Percentiles rank a stretch among this genome's conserved stretches.
phyloP scores from a whole-genome alignment of 208 protist species.

The Tritrichomonas foetus region DNA sequence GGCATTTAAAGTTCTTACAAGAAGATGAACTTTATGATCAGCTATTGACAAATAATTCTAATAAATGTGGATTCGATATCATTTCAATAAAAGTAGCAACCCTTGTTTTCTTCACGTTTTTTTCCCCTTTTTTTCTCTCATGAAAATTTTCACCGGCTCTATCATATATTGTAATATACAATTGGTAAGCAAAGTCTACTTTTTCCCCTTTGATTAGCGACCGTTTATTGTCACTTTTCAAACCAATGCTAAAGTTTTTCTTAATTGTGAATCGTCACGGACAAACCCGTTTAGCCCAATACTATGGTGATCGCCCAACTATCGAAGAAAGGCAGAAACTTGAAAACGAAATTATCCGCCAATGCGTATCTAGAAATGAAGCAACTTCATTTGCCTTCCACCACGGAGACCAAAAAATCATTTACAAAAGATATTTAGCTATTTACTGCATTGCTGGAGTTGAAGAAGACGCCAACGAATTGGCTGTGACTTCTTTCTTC shows the following conservation, averaged over 20 bases:
- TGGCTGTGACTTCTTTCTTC: background rate
- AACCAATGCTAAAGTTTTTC: slow-evolving; percentile 40
- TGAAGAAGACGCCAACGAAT: slow-evolving; percentile 32
- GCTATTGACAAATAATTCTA: too few species aligned
- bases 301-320: background rate
- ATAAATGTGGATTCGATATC: too few species aligned
- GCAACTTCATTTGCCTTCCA: background rate
- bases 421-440: slow-evolving; percentile 23
- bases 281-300: background rate
- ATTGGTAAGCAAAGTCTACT: too few species aligned
- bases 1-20: too few species aligned
- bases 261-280: background rate
- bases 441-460: slow-evolving; percentile 38
- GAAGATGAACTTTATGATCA: too few species aligned
- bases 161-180: too few species aligned
- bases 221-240: too few species aligned
- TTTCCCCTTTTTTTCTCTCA: too few species aligned
- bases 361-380: slow-evolving; percentile 36
- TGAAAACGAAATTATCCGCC: slow-evolving; percentile 20
- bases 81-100: too few species aligned
- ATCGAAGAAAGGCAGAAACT: background rate
- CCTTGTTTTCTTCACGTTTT: too few species aligned
- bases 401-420: background rate
- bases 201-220: too few species aligned
- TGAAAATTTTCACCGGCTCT: too few species aligned